These are phyloP conservation scores for Cutaneotrichosporon mucoides DNA, from an alignment of 1,284 basidiomycete species.

Conservation along the genomic window DNA sequence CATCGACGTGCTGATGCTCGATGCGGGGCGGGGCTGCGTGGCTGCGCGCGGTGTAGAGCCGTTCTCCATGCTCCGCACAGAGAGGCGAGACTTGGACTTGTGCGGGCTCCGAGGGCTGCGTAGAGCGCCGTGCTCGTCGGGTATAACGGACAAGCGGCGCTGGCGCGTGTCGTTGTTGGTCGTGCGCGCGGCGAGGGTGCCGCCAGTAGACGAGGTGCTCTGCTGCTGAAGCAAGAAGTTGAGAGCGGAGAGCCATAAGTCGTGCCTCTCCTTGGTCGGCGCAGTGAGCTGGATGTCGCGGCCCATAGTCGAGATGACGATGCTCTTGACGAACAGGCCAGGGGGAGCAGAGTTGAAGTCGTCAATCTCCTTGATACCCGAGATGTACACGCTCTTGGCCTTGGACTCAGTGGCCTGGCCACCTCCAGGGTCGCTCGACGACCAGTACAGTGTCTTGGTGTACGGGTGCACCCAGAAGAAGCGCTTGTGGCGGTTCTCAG, in stretches of 20 bases:
- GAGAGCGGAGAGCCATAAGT: slow-evolving; percentile 78
- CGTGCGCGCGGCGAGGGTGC: neutral
- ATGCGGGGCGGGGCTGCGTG: slow-evolving; percentile 54
- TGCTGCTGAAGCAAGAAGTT: slow-evolving; percentile 45
- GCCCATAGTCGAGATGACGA: slow-evolving; percentile 86
- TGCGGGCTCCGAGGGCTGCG: slow-evolving; percentile 11
- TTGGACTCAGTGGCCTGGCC: slow-evolving; percentile 81
- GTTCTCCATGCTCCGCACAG: slow-evolving; percentile 35
- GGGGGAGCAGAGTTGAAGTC: slow-evolving; percentile 92
- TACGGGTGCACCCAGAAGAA: slow-evolving; percentile 99
- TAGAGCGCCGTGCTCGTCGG: slow-evolving; percentile 42
- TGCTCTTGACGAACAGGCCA: slow-evolving; percentile 85
- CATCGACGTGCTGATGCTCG: slow-evolving; percentile 50
- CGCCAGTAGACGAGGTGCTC: neutral
- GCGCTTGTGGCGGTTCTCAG: slow-evolving; percentile 83
- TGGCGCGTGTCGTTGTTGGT: neutral
- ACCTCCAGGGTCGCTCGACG: slow-evolving; percentile 85
- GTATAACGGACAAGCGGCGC: slow-evolving; percentile 27
- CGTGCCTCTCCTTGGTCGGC: slow-evolving; percentile 86
- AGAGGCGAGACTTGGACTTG: slow-evolving; percentile 33
- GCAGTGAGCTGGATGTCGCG: slow-evolving; percentile 98
- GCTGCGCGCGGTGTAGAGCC: slow-evolving; percentile 29
- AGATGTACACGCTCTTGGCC: slow-evolving; percentile 98
- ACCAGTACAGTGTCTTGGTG: slow-evolving; percentile 97
- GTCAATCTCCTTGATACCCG: slow-evolving; percentile 80